Evolutionary conservation across 306 rosid genomes (phyloP).

Genomic region (apple (Malus domestica)): ASM211411v1 NC_041801.1:7754001-7754500

Average conservation of each 20-base stretch:
- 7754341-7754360: conserved; percentile 82
- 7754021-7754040: conserved; percentile 47
- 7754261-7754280: background rate
- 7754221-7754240: background rate
- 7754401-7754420: conserved; percentile 81
- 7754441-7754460: conserved; percentile 88
- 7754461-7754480: conserved; percentile 65
- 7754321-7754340: conserved; percentile 80
- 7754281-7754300: background rate
- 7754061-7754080: conserved; percentile 90
- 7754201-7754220: background rate
- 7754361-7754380: conserved; percentile 70
- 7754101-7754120: conserved; percentile 88
- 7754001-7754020: conserved; percentile 79
- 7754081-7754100: conserved; percentile 80
- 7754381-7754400: conserved; percentile 96
- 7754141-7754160: conserved; percentile 66
- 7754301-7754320: conserved; percentile 58
- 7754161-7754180: background rate
- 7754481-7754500: conserved; percentile 80
- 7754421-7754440: conserved; percentile 84
- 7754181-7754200: background rate
- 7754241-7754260: background rate
- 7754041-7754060: conserved; percentile 59
- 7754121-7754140: conserved; percentile 98